These are phyloP conservation scores for Plenodomus tracheiphilus DNA, from an alignment of 2,329 filamentous ascomycete genomes.

Conservation along the genomic window DNA sequence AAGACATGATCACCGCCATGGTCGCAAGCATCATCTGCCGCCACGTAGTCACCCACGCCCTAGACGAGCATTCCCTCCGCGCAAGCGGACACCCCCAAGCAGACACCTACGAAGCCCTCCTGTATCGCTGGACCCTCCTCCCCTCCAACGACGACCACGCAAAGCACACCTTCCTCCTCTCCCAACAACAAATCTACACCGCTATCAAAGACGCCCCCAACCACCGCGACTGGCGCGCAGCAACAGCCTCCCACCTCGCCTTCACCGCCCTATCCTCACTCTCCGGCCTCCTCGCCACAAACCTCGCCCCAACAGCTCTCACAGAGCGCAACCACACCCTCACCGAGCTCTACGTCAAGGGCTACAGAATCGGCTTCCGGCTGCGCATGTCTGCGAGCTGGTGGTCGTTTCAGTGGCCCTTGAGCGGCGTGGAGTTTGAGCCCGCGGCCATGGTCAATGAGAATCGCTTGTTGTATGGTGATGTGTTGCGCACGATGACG, in stretches of 20 bases:
- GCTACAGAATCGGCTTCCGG: conserved; percentile 25
- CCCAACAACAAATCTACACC: conserved; percentile 18
- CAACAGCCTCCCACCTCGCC: conserved; percentile 3
- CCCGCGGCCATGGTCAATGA: conserved; percentile 19
- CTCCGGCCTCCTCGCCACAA: conserved; percentile 1
- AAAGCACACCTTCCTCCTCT: conserved; percentile 12
- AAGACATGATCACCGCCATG: conserved; percentile 10
- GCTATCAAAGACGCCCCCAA: conserved; percentile 10
- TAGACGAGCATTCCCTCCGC: conserved; percentile 16
- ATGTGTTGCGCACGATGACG: conserved; percentile 12
- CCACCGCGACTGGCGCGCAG: conserved; percentile 15
- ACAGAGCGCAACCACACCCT: conserved; percentile 12
- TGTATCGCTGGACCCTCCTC: conserved; percentile 5
- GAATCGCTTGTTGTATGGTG: conserved; percentile 18
- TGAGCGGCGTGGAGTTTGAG: conserved; percentile 11
- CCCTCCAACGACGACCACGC: background rate
- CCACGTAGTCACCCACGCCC: conserved; percentile 13
- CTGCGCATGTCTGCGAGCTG: conserved; percentile 19
- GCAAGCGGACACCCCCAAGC: conserved; percentile 10
- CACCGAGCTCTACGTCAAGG: conserved; percentile 23
- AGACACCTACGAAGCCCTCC: conserved; percentile 6
- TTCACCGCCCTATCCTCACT: conserved; percentile 2
- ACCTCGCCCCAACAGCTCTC: conserved; percentile 2
- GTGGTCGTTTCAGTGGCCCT: conserved; percentile 20
- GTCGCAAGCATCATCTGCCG: conserved; percentile 15